Base-by-base conservation (phyloP, 192 early-diverging fungal genomes). In the Coemansia sp. region DNA sequence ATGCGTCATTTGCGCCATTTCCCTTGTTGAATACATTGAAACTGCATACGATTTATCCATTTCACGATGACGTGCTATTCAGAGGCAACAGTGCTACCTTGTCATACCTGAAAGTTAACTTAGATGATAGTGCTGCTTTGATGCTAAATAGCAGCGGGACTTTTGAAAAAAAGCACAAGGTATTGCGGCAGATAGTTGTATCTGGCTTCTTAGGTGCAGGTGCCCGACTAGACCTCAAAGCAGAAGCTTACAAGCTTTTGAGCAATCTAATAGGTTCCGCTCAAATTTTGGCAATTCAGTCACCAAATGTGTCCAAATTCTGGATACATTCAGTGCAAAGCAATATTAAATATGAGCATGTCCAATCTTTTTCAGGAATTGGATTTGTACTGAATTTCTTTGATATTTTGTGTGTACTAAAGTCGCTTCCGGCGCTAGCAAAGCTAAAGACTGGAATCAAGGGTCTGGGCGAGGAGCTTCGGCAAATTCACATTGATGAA, bases 41-140 rank as follows among this genome's bases (percentile, higher is more conserved):
- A 22, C 2, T 46, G 1, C 2, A 36, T 2, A 11, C 47, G 9
- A 19, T 20, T 5, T 64, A 64, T 20, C 62, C 62, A 32, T 64
- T 64, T 25, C 1, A 42, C 9, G 46, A 64, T 51, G 62, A 64
- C 32, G 47, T 49, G 10, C 32, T 53, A 31, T 64, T 64, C 12
- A 45, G 46, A 19, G 62, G 49, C 0, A 53, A 54, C 47, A 29
- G 24, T 27, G 45, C 37, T 2, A 54, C 62, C 0, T 35, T 64
- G 11, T 45, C 49, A 19, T 53, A 40, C 53, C 20, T 64, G 9
- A 6, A 56, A 3, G 17, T 56, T 0, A 6, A 6, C 7, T 36
- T 56, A 36, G 53, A 56, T 12, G 0, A n/a, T 56, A 31, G 17
- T 36, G 35, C 53, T 19, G 17, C 20, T 6, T 1, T 36, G 2